Evolutionary conservation across 371 early-diverging fungal species (phyloP).

Genomic region (Mucor circinelloides): DNA sequence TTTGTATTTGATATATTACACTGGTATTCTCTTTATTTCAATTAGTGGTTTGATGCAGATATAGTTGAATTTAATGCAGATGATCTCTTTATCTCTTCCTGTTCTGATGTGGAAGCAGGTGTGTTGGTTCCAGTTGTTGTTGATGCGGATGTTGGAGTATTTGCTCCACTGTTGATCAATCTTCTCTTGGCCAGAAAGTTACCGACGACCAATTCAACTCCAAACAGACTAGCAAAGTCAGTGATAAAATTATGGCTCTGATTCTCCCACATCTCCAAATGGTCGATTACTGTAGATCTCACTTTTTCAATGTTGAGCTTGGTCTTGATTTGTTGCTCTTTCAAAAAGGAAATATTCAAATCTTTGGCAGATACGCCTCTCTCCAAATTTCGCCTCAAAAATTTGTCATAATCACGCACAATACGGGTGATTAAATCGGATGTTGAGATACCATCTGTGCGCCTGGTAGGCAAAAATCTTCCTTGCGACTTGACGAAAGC

Average conservation of each 20-base stretch:
- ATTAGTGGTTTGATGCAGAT: slow-evolving; percentile 1
- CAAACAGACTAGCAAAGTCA: slow-evolving; percentile 74
- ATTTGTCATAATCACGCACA: slow-evolving; percentile 91
- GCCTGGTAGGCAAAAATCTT: slow-evolving; percentile 83
- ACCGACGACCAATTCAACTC: slow-evolving; percentile 40
- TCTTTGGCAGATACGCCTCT: slow-evolving; percentile 88
- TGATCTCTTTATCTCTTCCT: not conserved
- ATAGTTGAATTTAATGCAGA: not conserved
- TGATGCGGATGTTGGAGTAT: not conserved
- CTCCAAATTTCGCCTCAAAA: slow-evolving; percentile 85
- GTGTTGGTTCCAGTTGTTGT: not conserved
- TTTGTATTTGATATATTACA: not conserved
- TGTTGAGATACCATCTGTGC: slow-evolving; percentile 93
- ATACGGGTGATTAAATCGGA: slow-evolving; percentile 93
- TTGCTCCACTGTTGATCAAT: slow-evolving; percentile 10
- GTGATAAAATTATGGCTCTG: slow-evolving; percentile 72
- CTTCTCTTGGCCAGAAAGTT: slow-evolving; percentile 16
- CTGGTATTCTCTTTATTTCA: not conserved
- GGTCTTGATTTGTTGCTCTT: slow-evolving; percentile 77
- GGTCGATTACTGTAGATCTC: slow-evolving; percentile 48
- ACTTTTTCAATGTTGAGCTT: slow-evolving; percentile 75
- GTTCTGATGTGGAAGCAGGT: not conserved
- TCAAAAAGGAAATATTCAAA: slow-evolving; percentile 81
- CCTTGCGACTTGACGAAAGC: slow-evolving; percentile 86
- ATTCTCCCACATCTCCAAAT: slow-evolving; percentile 72